Conservation (phyloP, 345 rosid species). For the Capsella bursapastoris region DNA sequence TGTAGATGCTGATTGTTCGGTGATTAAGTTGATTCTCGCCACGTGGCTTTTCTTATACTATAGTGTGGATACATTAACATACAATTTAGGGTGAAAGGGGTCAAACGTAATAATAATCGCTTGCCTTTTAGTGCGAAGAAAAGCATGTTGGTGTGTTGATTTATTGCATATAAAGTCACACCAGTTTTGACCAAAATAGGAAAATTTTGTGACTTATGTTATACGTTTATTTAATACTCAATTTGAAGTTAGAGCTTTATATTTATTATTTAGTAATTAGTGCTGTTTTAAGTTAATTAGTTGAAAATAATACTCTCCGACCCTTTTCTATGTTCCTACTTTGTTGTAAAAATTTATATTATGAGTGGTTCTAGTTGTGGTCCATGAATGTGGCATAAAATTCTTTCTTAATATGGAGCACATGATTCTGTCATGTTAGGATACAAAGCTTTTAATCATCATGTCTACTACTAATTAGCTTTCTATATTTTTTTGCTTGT, state of each 20-base stretch:
- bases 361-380: conserved; percentile 18
- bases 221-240: not conserved
- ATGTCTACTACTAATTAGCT: not conserved
- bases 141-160: conserved; percentile 9
- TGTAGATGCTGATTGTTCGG: not conserved
- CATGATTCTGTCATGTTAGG: conserved; percentile 38
- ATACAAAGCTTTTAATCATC: conserved; percentile 15
- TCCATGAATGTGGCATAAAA: conserved; percentile 16
- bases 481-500: not conserved
- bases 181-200: conserved; percentile 6
- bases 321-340: not conserved
- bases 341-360: no score
- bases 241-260: not conserved
- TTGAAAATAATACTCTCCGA: not conserved
- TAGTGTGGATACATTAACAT: no score
- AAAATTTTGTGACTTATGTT: not conserved
- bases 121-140: not conserved
- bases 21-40: conserved; percentile 21
- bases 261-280: not conserved
- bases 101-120: conserved; percentile 38
- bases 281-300: no score
- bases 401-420: conserved; percentile 4
- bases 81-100: not conserved
- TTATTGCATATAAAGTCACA: conserved; percentile 6
- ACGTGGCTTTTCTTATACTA: not conserved